phyloP scores from a whole-genome alignment of 176 grass and related monocot species.

The Musa beccarii region DNA sequence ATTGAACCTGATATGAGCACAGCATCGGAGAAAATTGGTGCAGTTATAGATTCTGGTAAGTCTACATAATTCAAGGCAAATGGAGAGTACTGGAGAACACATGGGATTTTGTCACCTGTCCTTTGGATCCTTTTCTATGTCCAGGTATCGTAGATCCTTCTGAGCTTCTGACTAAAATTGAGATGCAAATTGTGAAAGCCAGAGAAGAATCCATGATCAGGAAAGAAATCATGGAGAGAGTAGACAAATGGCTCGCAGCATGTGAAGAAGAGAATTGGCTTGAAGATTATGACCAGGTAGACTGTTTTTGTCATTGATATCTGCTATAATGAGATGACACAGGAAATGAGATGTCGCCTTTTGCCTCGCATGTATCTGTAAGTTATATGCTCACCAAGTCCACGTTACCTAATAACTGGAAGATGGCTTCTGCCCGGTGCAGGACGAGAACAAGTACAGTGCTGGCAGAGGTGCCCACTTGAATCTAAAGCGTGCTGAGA shows the following conservation, averaged over 20 bases:
- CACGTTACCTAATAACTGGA: not conserved
- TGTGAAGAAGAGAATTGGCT: constrained; percentile 64
- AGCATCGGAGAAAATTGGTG: constrained; percentile 44
- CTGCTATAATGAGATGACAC: not conserved
- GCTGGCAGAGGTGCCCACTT: constrained; percentile 43
- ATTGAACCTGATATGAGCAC: constrained; percentile 56
- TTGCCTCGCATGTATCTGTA: not conserved
- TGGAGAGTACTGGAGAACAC: not conserved
- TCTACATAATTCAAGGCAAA: not conserved
- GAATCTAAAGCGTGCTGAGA: constrained; percentile 60
- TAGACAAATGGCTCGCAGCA: constrained; percentile 54
- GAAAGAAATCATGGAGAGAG: constrained; percentile 60
- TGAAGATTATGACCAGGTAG: constrained; percentile 6
- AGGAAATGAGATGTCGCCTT: not conserved
- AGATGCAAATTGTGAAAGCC: constrained; percentile 41
- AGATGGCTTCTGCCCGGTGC: not conserved
- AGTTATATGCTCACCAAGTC: not conserved
- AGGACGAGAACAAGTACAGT: constrained; percentile 55
- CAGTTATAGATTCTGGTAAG: constrained; percentile 49
- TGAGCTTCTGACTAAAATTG: constrained; percentile 46
- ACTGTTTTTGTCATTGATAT: not conserved
- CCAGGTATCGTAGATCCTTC: constrained; percentile 47
- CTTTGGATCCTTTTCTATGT: not conserved
- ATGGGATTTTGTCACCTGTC: not conserved
- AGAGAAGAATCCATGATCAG: constrained; percentile 38